Evolutionary conservation across 2,329 filamentous ascomycete species (phyloP).

Genomic region (Chaetomiaceae sp.): DNA sequence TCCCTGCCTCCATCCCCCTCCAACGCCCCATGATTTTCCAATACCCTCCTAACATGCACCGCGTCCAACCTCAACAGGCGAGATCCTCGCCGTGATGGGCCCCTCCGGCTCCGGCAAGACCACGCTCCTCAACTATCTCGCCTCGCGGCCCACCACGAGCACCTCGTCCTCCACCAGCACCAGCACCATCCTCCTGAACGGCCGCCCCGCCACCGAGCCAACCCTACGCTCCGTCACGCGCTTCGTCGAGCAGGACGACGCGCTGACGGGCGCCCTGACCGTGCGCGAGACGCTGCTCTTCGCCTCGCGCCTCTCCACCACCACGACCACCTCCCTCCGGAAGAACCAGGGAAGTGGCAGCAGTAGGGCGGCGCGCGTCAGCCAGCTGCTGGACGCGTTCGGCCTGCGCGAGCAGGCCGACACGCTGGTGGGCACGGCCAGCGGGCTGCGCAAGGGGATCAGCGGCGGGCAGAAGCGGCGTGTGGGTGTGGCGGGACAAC

Average conservation of each 20-base stretch:
- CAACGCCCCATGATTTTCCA: neutral
- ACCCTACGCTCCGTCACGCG: conserved; percentile 60
- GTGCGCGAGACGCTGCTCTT: conserved; percentile 75
- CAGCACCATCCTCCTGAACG: conserved; percentile 58
- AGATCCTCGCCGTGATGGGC: conserved; percentile 76
- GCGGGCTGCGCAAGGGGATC: conserved; percentile 75
- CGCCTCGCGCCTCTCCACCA: conserved; percentile 57
- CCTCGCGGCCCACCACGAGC: conserved; percentile 43
- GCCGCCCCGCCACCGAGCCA: conserved; percentile 42
- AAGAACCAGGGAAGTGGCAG: conserved; percentile 27
- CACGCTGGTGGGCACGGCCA: conserved; percentile 72
- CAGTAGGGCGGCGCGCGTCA: conserved; percentile 57
- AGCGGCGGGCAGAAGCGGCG: conserved; percentile 80
- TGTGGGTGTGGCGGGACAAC: conserved; percentile 70
- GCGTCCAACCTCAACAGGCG: too few relatives aligned
- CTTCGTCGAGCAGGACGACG: conserved; percentile 86
- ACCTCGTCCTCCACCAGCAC: conserved; percentile 35
- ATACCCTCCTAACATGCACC: neutral
- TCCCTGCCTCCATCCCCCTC: neutral
- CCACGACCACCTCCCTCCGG: conserved; percentile 19
- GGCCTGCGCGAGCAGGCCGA: conserved; percentile 64
- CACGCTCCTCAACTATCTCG: conserved; percentile 74
- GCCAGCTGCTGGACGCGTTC: conserved; percentile 63
- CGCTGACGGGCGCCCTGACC: conserved; percentile 72
- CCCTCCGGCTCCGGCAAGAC: conserved; percentile 72